Conservation (phyloP, 176 grass and related monocot genomes). For the Raddia guianensis region DNA sequence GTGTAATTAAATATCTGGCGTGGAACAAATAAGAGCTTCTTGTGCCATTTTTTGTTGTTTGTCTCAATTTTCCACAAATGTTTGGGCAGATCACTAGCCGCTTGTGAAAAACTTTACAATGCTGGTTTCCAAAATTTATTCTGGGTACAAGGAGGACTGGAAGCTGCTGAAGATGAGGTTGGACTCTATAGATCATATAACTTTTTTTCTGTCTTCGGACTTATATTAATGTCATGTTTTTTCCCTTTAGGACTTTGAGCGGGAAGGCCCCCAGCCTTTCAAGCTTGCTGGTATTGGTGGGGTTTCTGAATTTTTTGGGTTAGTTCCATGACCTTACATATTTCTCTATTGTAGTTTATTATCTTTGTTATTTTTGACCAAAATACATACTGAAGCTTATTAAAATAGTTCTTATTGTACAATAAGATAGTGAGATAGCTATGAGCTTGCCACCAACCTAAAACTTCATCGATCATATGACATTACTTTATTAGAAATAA, state of each 20-base stretch:
- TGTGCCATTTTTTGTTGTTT: neutral
- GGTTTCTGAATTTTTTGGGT: conserved; percentile 94
- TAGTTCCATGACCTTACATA: conserved; percentile 28
- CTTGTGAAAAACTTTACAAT: conserved; percentile 83
- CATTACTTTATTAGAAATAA: neutral
- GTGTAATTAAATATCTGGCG: conserved; percentile 12
- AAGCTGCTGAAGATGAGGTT: conserved; percentile 96
- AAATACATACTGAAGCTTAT: neutral
- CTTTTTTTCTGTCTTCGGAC: conserved; percentile 7
- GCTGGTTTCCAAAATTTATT: conserved; percentile 91
- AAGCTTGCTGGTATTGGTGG: conserved; percentile 92
- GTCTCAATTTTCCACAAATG: neutral
- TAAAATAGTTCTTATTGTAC: neutral
- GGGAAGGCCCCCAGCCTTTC: conserved; percentile 88
- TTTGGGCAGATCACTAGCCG: conserved; percentile 75
- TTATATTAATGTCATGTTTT: neutral
- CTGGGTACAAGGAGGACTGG: conserved; percentile 95
- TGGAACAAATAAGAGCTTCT: conserved; percentile 9
- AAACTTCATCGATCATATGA: neutral
- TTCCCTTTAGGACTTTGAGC: conserved; percentile 66
- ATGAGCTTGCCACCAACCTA: neutral
- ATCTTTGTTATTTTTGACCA: conserved; percentile 15
- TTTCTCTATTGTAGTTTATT: neutral
- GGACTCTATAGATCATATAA: neutral
- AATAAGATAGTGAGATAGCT: conserved; percentile 1